These are phyloP conservation scores for Pleurotus citrinopileatus DNA, from an alignment of 768 basidiomycete genomes.

Conservation along the genomic window DNA sequence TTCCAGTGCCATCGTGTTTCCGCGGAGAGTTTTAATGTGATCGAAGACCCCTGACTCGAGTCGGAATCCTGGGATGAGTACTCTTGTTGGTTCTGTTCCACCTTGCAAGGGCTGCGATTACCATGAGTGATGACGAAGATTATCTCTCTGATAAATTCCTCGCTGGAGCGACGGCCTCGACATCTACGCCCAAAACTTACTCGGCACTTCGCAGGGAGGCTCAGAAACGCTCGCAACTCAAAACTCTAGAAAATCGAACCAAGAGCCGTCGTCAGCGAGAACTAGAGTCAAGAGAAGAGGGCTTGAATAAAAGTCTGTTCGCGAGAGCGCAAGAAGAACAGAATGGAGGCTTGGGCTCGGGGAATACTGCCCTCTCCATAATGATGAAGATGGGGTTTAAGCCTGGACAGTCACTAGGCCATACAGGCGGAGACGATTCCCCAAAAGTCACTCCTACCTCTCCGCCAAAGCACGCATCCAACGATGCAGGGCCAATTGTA, in stretches of 20 bases:
- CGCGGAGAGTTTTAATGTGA: slow-evolving; percentile 16
- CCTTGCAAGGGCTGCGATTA: slow-evolving; percentile 8
- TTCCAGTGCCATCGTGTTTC: slow-evolving; percentile 20
- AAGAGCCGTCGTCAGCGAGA: slow-evolving; percentile 72
- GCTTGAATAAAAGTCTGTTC: slow-evolving; percentile 77
- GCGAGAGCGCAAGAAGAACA: slow-evolving; percentile 70
- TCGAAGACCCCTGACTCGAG: too few species aligned
- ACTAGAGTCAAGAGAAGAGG: slow-evolving; percentile 73
- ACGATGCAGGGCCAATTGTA: not conserved
- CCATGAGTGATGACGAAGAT: slow-evolving; percentile 79
- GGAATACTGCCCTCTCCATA: slow-evolving; percentile 80
- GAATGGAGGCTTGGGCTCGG: slow-evolving; percentile 43
- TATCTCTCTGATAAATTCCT: slow-evolving; percentile 90
- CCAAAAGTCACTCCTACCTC: not conserved
- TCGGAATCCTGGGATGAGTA: slow-evolving; percentile 20
- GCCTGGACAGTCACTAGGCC: slow-evolving; percentile 76
- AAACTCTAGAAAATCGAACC: slow-evolving; percentile 63
- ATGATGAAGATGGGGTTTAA: slow-evolving; percentile 96
- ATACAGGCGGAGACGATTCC: slow-evolving; percentile 23
- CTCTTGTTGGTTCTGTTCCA: not conserved
- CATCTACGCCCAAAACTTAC: slow-evolving; percentile 63
- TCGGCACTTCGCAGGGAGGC: slow-evolving; percentile 68
- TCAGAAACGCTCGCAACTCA: slow-evolving; percentile 49
- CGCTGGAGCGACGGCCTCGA: slow-evolving; percentile 30
- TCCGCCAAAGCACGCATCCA: not conserved